Conservation (phyloP, 495 filamentous ascomycete species). For the Hypoxylon cercidicola region DNA sequence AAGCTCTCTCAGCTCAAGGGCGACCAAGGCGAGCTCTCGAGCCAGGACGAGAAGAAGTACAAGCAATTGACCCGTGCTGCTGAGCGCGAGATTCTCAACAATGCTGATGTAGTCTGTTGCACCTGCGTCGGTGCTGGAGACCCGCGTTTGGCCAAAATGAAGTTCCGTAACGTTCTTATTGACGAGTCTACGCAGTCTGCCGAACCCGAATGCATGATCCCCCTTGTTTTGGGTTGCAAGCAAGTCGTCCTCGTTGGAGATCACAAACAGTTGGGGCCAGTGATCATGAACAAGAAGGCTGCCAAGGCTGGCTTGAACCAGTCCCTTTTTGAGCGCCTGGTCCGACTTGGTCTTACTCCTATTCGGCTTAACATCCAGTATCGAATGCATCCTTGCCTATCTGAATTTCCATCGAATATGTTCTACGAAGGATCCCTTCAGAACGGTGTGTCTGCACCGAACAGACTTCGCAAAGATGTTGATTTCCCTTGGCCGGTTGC, state of each 20-base stretch:
- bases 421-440: constrained; percentile 98
- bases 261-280: constrained; percentile 97
- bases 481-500: constrained; percentile 98
- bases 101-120: constrained; percentile 98
- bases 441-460: constrained; percentile 92
- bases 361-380: constrained; percentile 98
- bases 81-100: constrained; percentile 94
- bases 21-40: constrained; percentile 91
- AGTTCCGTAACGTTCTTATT: constrained; percentile 97
- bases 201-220: constrained; percentile 99
- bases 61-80: constrained; percentile 93
- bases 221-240: constrained; percentile 95
- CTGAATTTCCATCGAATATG: constrained; percentile 99
- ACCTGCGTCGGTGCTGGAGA: constrained; percentile 98
- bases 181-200: constrained; percentile 99
- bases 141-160: constrained; percentile 92
- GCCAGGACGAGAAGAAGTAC: constrained; percentile 97
- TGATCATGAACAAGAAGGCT: constrained; percentile 99
- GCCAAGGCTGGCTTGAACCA: constrained; percentile 98
- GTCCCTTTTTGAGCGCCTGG: constrained; percentile 95
- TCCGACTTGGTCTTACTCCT: constrained; percentile 89
- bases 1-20: constrained; percentile 92
- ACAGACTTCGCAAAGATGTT: constrained; percentile 89
- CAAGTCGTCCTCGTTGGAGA: constrained; percentile 98
- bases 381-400: constrained; percentile 98